A percentile compares a stretch with the other conserved stretches of the same genome.
Conservation (phyloP, 164 flowering plant genomes). For the Euptelea pleiosperma region DNA sequence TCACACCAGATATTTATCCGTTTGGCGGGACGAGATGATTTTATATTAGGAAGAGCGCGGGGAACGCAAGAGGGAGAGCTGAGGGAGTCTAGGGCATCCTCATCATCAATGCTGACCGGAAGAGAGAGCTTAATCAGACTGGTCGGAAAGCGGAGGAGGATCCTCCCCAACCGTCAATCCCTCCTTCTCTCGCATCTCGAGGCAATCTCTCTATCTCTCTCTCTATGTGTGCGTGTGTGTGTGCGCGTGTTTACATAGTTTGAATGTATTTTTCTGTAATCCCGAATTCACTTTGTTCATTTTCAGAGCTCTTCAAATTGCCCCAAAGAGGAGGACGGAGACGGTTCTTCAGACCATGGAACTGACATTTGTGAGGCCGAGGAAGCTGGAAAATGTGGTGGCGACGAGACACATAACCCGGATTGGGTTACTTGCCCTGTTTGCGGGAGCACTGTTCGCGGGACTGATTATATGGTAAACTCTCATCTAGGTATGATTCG, state of each 20-base stretch:
- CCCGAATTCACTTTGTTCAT: conserved; percentile 1
- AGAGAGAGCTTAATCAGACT: conserved; percentile 66
- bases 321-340: conserved; percentile 10
- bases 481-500: conserved; percentile 68
- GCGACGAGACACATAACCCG: conserved; percentile 1
- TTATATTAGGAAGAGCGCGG: neutral
- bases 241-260: neutral
- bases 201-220: conserved; percentile 14
- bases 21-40: neutral
- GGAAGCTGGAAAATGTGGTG: conserved; percentile 10
- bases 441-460: conserved; percentile 47
- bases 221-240: neutral
- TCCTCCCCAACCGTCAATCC: conserved; percentile 52
- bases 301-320: conserved; percentile 15
- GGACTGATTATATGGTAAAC: conserved; percentile 41
- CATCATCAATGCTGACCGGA: conserved; percentile 52
- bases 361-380: neutral
- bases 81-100: neutral
- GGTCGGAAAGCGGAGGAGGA: conserved; percentile 74
- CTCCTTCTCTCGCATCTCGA: conserved; percentile 31
- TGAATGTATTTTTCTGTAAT: too few relatives aligned
- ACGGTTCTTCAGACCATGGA: conserved; percentile 10
- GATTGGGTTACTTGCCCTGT: conserved; percentile 72
- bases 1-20: neutral
- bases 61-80: neutral